phyloP scores from a whole-genome alignment of 2,329 filamentous ascomycete genomes.

The Grosmannia penicillata region DNA sequence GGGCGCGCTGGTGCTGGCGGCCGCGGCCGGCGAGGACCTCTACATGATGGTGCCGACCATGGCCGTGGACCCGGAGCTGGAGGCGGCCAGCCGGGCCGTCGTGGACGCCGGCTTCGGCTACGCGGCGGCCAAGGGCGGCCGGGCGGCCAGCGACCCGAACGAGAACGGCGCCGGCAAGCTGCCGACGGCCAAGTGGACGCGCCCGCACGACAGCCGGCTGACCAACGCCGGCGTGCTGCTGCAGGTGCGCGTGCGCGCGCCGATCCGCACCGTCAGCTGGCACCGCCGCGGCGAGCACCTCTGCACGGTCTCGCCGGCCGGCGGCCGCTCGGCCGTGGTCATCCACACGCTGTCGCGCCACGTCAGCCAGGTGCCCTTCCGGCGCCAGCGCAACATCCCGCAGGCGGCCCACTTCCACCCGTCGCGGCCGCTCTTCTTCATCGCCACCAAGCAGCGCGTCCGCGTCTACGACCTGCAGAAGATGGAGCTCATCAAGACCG shows the following conservation, averaged over 20 bases:
- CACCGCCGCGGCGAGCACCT: constrained; percentile 92
- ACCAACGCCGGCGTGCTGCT: constrained; percentile 68
- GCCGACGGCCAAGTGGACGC: constrained; percentile 66
- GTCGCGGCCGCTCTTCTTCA: constrained; percentile 81
- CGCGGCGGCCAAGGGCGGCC: constrained; percentile 47
- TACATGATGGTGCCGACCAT: constrained; percentile 65
- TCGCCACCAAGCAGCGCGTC: constrained; percentile 86
- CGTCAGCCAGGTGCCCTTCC: constrained; percentile 88
- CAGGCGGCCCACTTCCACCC: constrained; percentile 94
- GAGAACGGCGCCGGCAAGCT: constrained; percentile 52
- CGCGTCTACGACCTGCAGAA: constrained; percentile 86
- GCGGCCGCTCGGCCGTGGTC: constrained; percentile 65
- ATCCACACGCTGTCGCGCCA: constrained; percentile 95
- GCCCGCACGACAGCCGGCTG: constrained; percentile 57
- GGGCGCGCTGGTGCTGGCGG: constrained; percentile 69
- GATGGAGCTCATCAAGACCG: constrained; percentile 81
- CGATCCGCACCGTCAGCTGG: constrained; percentile 83
- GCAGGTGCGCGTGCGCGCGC: constrained; percentile 63
- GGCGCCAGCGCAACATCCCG: constrained; percentile 54
- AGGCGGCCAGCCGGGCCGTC: constrained; percentile 58
- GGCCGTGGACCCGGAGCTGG: constrained; percentile 55
- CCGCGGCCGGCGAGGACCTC: constrained; percentile 69
- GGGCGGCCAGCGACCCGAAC: constrained; percentile 29
- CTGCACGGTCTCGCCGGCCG: constrained; percentile 72
- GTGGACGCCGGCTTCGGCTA: constrained; percentile 89